Evolutionary conservation across 192 early-diverging fungal genomes (phyloP).

Genomic region (Gaertneriomyces sp.): DNA sequence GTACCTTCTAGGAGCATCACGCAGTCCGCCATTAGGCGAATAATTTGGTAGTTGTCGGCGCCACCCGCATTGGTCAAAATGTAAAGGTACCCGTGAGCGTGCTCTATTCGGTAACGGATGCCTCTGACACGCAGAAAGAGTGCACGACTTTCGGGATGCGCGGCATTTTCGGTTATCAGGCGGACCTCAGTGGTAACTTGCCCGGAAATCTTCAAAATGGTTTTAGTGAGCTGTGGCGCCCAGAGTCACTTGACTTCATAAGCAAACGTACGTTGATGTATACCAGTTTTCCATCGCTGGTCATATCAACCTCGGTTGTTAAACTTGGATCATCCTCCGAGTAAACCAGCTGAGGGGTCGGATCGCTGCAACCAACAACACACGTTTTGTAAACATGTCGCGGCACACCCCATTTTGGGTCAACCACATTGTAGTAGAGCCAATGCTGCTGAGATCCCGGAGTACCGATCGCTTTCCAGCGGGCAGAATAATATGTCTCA

Average conservation of each 20-base stretch:
- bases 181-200: slow-evolving; percentile 36
- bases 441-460: slow-evolving; percentile 10
- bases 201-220: slow-evolving; percentile 21
- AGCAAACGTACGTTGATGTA: slow-evolving; percentile 31
- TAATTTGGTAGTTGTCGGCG: slow-evolving; percentile 20
- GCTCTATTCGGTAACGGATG: slow-evolving; percentile 31
- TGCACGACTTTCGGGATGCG: background rate
- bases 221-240: background rate
- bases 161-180: background rate
- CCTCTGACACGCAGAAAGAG: slow-evolving; percentile 9
- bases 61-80: slow-evolving; percentile 26
- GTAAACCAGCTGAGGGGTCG: slow-evolving; percentile 30
- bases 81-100: slow-evolving; percentile 23
- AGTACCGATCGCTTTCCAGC: slow-evolving; percentile 24
- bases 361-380: slow-evolving; percentile 10
- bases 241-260: background rate
- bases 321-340: slow-evolving; percentile 29
- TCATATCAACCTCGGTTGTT: slow-evolving; percentile 33
- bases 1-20: background rate
- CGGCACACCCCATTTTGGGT: slow-evolving; percentile 35
- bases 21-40: slow-evolving; percentile 1
- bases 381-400: slow-evolving; percentile 12
- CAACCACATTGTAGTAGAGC: slow-evolving; percentile 42
- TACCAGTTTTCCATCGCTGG: slow-evolving; percentile 28
- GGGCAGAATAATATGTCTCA: slow-evolving; percentile 38